Base-by-base conservation (phyloP, 768 basidiomycete species). In the Boletus rubroflammeus region DNA sequence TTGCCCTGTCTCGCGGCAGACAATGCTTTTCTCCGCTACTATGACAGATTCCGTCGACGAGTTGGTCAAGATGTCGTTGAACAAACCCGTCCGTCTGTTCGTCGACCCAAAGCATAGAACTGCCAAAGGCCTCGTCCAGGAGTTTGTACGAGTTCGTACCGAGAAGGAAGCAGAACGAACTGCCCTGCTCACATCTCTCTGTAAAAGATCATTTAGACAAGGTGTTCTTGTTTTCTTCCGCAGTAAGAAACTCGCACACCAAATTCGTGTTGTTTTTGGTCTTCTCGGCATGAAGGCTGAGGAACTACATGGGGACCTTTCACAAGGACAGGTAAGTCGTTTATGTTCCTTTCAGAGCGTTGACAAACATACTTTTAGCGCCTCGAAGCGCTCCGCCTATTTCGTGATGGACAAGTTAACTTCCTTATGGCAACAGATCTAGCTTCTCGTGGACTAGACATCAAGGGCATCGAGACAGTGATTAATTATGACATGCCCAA, bases 401-500 rank as follows among this genome's bases (percentile, higher is more conserved):
- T 98, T 75, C 86, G 93, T 54, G 90, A 93, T 57, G 88, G 92
- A 19, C 68, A 79, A 26, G 90, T 90, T n/a, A 90, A 94, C 69
- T 98, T 85, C 71, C 76, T 99, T 9, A 88, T 99, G 80, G 96
- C 95, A 3, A 99, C 97, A 1, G 97, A 98, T 68, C 76, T 99
- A 34, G 97, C 97, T 31, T 90, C 94, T 51, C 85, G 94, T 56
- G 92, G 97, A 71, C 79, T 99, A 28, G 96, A 98, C 73, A 97
- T 99, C 76, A 96, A 95, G 68, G 95, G 95, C 15, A 86, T 98
- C 25, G 92, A 98, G 67, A 94, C 93, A 3, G 93, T 99, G 57
- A 94, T 99, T 69, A 99, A 99, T 72, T 98, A 95, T 67, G 97
- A 99, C 68, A 97, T 98, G 96, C 97, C 97, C 10, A 81, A 83